Base-by-base conservation (phyloP, 768 basidiomycete genomes). In the Mycena pura region DNA sequence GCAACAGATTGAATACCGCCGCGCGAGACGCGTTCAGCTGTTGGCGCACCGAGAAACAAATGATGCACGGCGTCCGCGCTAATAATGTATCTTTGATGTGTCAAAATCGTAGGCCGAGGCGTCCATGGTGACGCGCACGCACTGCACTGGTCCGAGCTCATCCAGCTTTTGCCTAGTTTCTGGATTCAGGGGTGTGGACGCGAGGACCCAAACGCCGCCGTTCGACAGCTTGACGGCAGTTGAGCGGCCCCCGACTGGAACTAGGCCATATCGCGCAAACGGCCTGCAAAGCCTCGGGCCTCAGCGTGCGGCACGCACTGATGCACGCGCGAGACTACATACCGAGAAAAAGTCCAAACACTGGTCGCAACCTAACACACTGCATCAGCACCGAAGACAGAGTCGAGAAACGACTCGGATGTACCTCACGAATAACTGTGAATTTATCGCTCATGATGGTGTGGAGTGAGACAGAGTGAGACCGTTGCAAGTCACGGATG, bases 201-300 rank as follows among this genome's bases (percentile, higher is more conserved):
- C 93, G 17, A 93, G 77, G 14, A 95, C 80, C 86, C 92, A 95
- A 21, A 95, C 86, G 9, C 85, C 87, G 27, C 89, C 87, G 57
- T 83, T 81, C 46, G 74, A 71, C 25, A 96, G 78, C 74, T 82
- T 86, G 70, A 96, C 79, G 0, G 93, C 95, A 0, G 93, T 96
- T 8, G 91, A 88, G 45, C 95, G 79, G 22, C 93, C 93, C 1
- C 95, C 95, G 24, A 95, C 75, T 7, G 92, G 91, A 13, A 93
- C 63, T 22, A 92, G 11, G 8, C 87, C 86, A 57, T 82, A 85
- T 36, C 91, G 83, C 8, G 84, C 70, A 68, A 93, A 93, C 3
- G 90, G 88, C 39, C 90, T 90, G 57, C 6, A 24, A 1, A 27
- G 6, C n/a, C n/a, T 13, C 3, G 28, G 17, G 9, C 25, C 6